Conservation (phyloP, 1,284 basidiomycete genomes). For the Trichosporon faecale region DNA sequence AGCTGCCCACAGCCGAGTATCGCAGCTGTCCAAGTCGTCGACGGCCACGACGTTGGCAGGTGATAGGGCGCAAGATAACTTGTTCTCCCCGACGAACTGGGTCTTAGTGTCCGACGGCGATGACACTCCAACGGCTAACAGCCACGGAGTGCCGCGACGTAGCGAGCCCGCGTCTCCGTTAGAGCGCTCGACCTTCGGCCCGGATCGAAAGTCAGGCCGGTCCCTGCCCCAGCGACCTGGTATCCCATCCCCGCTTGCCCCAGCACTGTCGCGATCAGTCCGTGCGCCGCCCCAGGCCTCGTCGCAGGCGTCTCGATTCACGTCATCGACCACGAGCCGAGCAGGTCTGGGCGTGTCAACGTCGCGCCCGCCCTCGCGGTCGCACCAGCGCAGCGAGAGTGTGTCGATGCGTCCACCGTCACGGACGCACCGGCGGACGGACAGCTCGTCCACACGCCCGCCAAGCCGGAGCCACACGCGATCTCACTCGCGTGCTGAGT, state of each 20-base stretch:
- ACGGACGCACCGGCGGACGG: background rate
- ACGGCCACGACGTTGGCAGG: background rate
- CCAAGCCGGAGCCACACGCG: background rate
- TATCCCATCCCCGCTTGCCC: conserved; percentile 47
- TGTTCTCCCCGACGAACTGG: conserved; percentile 44
- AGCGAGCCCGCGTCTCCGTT: conserved; percentile 31
- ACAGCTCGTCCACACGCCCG: background rate
- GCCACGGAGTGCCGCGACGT: background rate
- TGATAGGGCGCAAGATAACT: conserved; percentile 14
- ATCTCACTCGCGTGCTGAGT: background rate
- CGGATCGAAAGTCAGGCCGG: conserved; percentile 14
- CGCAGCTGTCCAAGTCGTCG: conserved; percentile 11
- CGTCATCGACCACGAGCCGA: background rate
- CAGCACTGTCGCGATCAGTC: conserved; percentile 2
- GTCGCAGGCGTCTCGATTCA: background rate
- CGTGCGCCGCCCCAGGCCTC: background rate
- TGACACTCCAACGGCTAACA: conserved; percentile 24
- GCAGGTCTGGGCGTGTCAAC: background rate
- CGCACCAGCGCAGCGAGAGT: background rate
- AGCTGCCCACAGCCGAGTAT: conserved; percentile 10
- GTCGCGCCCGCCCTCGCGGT: conserved; percentile 9
- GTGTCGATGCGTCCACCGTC: background rate
- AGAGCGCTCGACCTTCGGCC: conserved; percentile 5
- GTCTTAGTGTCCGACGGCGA: conserved; percentile 43
- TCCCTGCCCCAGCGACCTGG: conserved; percentile 41